A percentile compares a stretch with the other conserved stretches of the same genome.
These are phyloP conservation scores for Fusarium agapanthi DNA, from an alignment of 2,329 filamentous ascomycete genomes.

Conservation along the genomic window DNA sequence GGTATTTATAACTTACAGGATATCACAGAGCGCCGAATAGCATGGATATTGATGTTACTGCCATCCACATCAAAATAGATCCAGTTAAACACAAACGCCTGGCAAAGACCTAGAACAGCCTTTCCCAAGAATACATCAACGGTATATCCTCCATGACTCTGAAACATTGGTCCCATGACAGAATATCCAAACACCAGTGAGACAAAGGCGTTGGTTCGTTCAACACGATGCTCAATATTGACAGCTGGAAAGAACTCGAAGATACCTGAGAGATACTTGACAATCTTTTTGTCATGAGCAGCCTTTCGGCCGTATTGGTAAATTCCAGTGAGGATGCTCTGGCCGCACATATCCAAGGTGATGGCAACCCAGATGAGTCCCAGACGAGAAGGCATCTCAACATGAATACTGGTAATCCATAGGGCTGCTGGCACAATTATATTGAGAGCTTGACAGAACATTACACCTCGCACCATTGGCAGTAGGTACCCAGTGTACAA, in stretches of 20 bases:
- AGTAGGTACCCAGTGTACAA: constrained; percentile 56
- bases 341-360: constrained; percentile 60
- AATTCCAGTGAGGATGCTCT: constrained; percentile 53
- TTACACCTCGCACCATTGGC: constrained; percentile 65
- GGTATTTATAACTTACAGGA: constrained; percentile 47
- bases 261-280: constrained; percentile 44
- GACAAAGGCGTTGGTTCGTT: constrained; percentile 71
- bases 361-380: constrained; percentile 66
- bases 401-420: constrained; percentile 69
- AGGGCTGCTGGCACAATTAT: constrained; percentile 59
- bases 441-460: constrained; percentile 58
- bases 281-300: constrained; percentile 30
- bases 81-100: constrained; percentile 69
- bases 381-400: constrained; percentile 62
- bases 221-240: constrained; percentile 73
- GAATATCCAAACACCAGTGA: constrained; percentile 72
- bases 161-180: constrained; percentile 69
- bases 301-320: constrained; percentile 44
- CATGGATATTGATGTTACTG: constrained; percentile 65
- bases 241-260: constrained; percentile 70
- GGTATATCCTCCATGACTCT: constrained; percentile 55
- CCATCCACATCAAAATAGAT: constrained; percentile 71
- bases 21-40: constrained; percentile 62
- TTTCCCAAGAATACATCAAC: constrained; percentile 70
- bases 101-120: constrained; percentile 65